Percentiles rank a stretch among this genome's conserved stretches.
These are phyloP conservation scores for Xylariaceae sp. DNA, from an alignment of 2,329 filamentous ascomycete species.

Conservation along the genomic window DNA sequence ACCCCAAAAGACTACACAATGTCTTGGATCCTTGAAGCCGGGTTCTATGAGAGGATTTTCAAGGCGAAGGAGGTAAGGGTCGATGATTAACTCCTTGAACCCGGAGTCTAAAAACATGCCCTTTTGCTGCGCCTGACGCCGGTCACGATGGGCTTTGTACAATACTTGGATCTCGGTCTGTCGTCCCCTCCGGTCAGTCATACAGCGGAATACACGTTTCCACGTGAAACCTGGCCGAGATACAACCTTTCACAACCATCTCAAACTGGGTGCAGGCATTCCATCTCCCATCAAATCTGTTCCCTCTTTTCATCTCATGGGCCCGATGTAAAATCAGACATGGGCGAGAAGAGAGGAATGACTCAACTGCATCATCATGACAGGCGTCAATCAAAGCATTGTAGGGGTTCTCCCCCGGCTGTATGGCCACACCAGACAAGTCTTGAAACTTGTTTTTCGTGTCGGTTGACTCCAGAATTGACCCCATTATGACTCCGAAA, in stretches of 20 bases:
- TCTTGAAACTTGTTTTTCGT: slow-evolving; percentile 49
- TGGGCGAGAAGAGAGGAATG: slow-evolving; percentile 2
- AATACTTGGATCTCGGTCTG: slow-evolving; percentile 63
- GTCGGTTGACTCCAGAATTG: slow-evolving; percentile 37
- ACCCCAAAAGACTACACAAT: slow-evolving; percentile 86
- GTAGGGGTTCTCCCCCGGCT: slow-evolving; percentile 65
- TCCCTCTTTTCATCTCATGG: neutral
- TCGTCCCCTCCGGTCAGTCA: slow-evolving; percentile 7
- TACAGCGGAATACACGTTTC: neutral
- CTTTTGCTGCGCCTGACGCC: slow-evolving; percentile 70
- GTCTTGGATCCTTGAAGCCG: slow-evolving; percentile 65
- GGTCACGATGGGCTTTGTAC: slow-evolving; percentile 68
- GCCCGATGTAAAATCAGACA: neutral
- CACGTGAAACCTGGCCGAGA: neutral
- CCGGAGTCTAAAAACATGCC: slow-evolving; percentile 62
- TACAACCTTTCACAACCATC: neutral
- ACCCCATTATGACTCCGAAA: slow-evolving; percentile 28
- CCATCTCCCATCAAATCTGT: neutral
- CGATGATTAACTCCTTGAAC: slow-evolving; percentile 67
- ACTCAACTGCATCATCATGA: slow-evolving; percentile 58
- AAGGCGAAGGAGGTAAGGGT: slow-evolving; percentile 68
- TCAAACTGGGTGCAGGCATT: neutral
- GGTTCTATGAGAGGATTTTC: slow-evolving; percentile 58
- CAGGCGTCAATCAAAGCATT: slow-evolving; percentile 65
- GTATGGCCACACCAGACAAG: slow-evolving; percentile 45